A percentile compares a stretch with the other conserved stretches of the same genome.
Evolutionary conservation across 805 yeast species (phyloP).

Genomic region (Saturnispora ahearnii): DNA sequence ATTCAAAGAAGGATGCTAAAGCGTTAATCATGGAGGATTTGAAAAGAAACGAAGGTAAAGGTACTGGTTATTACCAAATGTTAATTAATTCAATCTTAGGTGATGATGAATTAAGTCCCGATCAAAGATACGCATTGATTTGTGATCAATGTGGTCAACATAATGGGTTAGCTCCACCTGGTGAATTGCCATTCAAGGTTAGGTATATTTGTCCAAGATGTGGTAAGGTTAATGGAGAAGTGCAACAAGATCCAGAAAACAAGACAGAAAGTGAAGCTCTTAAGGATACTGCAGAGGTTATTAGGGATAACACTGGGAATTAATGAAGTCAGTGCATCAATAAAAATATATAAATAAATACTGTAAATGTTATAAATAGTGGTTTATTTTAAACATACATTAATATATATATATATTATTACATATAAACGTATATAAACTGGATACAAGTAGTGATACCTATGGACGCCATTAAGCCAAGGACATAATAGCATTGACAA

Average conservation of each 20-base stretch:
- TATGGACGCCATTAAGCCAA: constrained; percentile 26
- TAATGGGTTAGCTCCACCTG: constrained; percentile 78
- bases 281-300: too few species aligned
- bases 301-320: not conserved
- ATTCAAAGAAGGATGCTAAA: constrained; percentile 24
- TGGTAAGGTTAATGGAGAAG: constrained; percentile 22
- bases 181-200: constrained; percentile 41
- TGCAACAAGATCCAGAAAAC: not conserved
- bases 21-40: constrained; percentile 11
- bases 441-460: not conserved
- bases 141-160: constrained; percentile 59
- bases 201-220: constrained; percentile 60
- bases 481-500: constrained; percentile 94
- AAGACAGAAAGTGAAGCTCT: not conserved
- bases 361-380: too few species aligned
- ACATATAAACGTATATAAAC: not conserved
- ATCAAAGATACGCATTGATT: constrained; percentile 60
- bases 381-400: not conserved
- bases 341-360: too few species aligned
- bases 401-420: not conserved
- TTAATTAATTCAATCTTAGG: constrained; percentile 41
- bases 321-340: not conserved
- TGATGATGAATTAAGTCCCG: constrained; percentile 53
- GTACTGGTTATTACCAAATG: constrained; percentile 25
- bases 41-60: constrained; percentile 10